Evolutionary conservation across 148 eudicot species (phyloP), one percentile per base, ranked within the genome.

Genomic region (Chenopodium suecicum): DNA sequence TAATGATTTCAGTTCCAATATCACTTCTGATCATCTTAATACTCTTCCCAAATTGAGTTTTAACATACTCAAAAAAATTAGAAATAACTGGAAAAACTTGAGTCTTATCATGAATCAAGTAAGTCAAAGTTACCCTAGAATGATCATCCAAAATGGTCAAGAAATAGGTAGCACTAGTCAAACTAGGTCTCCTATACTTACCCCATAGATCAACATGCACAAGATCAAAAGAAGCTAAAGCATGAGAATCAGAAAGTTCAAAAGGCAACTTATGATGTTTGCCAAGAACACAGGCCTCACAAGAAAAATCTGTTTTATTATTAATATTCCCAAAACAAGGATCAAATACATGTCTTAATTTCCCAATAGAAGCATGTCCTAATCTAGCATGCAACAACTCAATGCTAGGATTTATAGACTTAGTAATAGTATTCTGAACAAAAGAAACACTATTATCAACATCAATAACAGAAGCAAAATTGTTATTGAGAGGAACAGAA

Each of bases 211-310:
- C 50, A 7, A 63, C 17, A 13, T 81, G 83, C 0, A 81, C 29
- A 1, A 81, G 48, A 1, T 74, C 63, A 74, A 81, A 81, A 14
- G 62, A 3, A 1, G 14, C 4, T 0, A 4, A 0, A 0, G 78
- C 73, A 3, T 20, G 8, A 20, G 65, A 41, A 7, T 4, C 4
- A 22, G 58, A 37, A 1, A 19, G 2, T 10, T 20, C 48, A 65
- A 81, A 75, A 2, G 71, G 23, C 1, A 62, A 6, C 1, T 50
- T 46, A 31, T 81, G 78, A 37, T 32, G 37, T 31, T 81, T 81
- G 0, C 65, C 16, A 72, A 73, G 12, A 5, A 17, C 4, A 66
- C 66, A 80, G 11, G 68, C 7, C 5, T 72, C 78, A 74, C 74
- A 81, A 29, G 0, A 1, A 41, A 23, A 66, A 25, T 27, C 23